These are phyloP conservation scores for Agrocybe praecox DNA, from an alignment of 768 basidiomycete genomes.

Conservation along the genomic window DNA sequence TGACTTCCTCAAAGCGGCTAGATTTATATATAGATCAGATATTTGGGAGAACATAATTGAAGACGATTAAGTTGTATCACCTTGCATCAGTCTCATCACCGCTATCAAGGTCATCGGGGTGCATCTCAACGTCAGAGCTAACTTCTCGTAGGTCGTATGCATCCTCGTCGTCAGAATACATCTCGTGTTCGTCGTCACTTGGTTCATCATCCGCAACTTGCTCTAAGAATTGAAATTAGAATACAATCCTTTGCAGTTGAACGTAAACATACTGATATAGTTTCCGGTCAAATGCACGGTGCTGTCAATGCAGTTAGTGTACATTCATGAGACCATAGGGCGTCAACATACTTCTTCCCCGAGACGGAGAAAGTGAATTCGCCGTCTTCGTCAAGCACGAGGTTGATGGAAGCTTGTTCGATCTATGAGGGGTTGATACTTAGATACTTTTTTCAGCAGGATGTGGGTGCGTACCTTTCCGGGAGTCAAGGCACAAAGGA, in stretches of 20 bases:
- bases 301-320: slow-evolving; percentile 35
- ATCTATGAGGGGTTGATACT: slow-evolving; percentile 49
- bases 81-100: slow-evolving; percentile 59
- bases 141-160: slow-evolving; percentile 73
- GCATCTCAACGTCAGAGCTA: slow-evolving; percentile 82
- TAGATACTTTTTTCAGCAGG: not conserved
- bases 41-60: no score
- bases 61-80: no score
- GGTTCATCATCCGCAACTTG: slow-evolving; percentile 55
- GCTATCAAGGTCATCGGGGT: slow-evolving; percentile 55
- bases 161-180: slow-evolving; percentile 58
- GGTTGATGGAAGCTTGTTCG: slow-evolving; percentile 73
- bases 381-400: slow-evolving; percentile 69
- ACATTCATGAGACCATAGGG: not conserved
- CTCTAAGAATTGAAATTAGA: slow-evolving; percentile 37
- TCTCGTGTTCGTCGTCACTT: slow-evolving; percentile 41
- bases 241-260: not conserved
- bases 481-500: slow-evolving; percentile 80
- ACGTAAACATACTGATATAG: slow-evolving; percentile 64
- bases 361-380: slow-evolving; percentile 69
- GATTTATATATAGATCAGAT: no score
- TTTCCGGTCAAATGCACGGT: slow-evolving; percentile 82
- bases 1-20: slow-evolving; percentile 78
- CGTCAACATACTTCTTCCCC: slow-evolving; percentile 74
- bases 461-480: slow-evolving; percentile 59